These are phyloP conservation scores for Blastobotrys serpentis DNA, from an alignment of 1,139 yeast species.

Conservation along the genomic window DNA sequence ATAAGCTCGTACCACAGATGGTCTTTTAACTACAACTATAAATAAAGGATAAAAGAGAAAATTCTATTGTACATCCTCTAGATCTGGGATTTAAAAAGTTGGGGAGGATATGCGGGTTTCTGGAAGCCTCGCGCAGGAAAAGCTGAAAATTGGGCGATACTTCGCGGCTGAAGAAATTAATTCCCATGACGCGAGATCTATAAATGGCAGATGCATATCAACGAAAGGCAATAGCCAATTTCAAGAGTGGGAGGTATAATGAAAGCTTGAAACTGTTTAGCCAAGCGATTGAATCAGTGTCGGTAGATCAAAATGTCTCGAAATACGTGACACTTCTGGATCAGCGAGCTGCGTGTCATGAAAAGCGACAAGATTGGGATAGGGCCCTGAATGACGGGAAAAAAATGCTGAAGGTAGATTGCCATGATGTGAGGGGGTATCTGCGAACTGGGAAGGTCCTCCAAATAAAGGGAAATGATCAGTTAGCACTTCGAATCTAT, in stretches of 20 bases:
- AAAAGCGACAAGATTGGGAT: slow-evolving; percentile 5
- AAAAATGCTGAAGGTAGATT: slow-evolving; percentile 12
- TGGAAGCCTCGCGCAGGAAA: no score
- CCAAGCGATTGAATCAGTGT: slow-evolving; percentile 7
- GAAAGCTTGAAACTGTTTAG: slow-evolving; percentile 10
- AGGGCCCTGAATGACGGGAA: slow-evolving; percentile 16
- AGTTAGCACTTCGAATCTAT: slow-evolving; percentile 11
- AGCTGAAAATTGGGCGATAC: no score
- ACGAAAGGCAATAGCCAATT: slow-evolving; percentile 12
- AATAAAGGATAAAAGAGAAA: no score
- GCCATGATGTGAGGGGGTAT: slow-evolving; percentile 14
- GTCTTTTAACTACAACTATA: no score
- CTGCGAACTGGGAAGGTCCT: slow-evolving; percentile 15
- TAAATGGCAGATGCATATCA: slow-evolving; percentile 6
- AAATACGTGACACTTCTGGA: slow-evolving; percentile 12
- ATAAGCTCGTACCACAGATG: no score
- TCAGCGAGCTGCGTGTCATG: slow-evolving; percentile 15
- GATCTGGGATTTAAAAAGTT: no score
- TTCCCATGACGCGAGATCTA: neutral
- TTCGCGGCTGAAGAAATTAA: no score
- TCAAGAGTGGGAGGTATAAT: slow-evolving; percentile 13
- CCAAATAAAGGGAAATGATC: slow-evolving; percentile 6
- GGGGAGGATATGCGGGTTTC: no score
- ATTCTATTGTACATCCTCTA: no score
- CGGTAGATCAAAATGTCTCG: slow-evolving; percentile 1